Evolutionary conservation across 2,329 filamentous ascomycete species (phyloP).

Genomic region (Allantophomopsis lycopodina): DNA sequence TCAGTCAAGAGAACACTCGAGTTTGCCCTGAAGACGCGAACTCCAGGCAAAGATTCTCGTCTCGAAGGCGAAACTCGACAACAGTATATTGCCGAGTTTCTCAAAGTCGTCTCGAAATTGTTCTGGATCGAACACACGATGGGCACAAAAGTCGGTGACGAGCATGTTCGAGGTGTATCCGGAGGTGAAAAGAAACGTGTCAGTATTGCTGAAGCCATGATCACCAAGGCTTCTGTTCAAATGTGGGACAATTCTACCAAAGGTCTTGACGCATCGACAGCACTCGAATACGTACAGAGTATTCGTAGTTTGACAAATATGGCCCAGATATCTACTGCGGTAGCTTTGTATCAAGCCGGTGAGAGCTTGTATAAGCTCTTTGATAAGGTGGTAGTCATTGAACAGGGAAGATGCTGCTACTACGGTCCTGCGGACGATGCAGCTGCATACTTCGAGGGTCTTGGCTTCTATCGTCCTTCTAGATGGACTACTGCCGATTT

Average conservation of each 20-base stretch:
- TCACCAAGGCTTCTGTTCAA: conserved; percentile 51
- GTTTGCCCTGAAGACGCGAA: conserved; percentile 58
- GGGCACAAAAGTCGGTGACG: conserved; percentile 62
- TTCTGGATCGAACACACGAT: conserved; percentile 62
- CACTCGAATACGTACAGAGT: conserved; percentile 58
- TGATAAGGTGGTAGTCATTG: conserved; percentile 55
- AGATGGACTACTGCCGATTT: conserved; percentile 47
- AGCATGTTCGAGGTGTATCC: conserved; percentile 57
- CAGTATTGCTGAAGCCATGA: conserved; percentile 64
- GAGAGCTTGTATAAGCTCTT: conserved; percentile 38
- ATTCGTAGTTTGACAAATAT: conserved; percentile 53
- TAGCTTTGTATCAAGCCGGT: conserved; percentile 60
- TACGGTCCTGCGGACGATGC: conserved; percentile 52
- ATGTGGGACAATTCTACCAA: conserved; percentile 69
- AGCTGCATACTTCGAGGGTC: conserved; percentile 52
- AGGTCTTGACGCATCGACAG: conserved; percentile 61
- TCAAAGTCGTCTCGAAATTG: conserved; percentile 52
- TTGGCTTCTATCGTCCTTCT: conserved; percentile 60
- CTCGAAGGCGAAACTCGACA: conserved; percentile 45
- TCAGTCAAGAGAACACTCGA: conserved; percentile 61
- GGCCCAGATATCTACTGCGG: conserved; percentile 42
- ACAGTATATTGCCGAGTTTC: conserved; percentile 44
- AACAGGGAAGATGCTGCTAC: conserved; percentile 58
- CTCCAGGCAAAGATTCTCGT: conserved; percentile 47
- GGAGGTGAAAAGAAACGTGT: conserved; percentile 69